Base-by-base conservation (phyloP, 2,329 filamentous ascomycete genomes). In the Phialophora verrucosa region DNA sequence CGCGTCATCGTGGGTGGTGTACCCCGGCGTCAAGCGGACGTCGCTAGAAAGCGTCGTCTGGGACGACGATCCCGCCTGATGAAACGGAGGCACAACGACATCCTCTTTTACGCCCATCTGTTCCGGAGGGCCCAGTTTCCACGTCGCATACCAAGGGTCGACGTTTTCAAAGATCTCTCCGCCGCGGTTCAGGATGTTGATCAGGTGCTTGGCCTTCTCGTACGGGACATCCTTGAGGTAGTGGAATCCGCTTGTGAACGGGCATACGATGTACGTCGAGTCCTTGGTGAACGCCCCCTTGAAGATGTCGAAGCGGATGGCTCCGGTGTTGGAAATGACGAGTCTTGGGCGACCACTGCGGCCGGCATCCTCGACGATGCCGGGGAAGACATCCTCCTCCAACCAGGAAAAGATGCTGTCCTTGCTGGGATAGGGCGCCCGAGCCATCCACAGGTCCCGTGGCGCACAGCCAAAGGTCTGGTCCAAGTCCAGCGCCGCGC, bases 221-320 rank as follows among this genome's bases (percentile, higher is more conserved):
- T 93, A 96, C 0, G 93, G 91, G 4, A 99, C 91, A 72, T 96
- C 88, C 61, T 90, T 88, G 59, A 97, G 83, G 71, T 88, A 92
- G 29, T 85, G 83, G 77, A 97, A 90, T 1, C 85, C 87, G 77
- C 90, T 96, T 1, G 87, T 88, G 76, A 99, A 99, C 0, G 95
- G 95, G 8, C 91, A 96, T 31, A 98, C 85, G 47, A 94, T 89
- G 75, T 88, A 98, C 0, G 91, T 92, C 3, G 89, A 90, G 76
- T 99, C 95, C 47, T 88, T 87, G 0, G 95, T 98, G 75, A 98
- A 98, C 0, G 89, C 83, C 0, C 95, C 95, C 76, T 94, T 88
- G 83, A 97, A 96, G 68, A 99, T 91, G 77, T 99, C 95, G 77
- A 98, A 99, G 53, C 95, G 91, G 71, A 99, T 88, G 3, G 91